A percentile compares a stretch with the other conserved stretches of the same genome.
phyloP scores from a whole-genome alignment of 2,329 filamentous ascomycete species.

The Herpotrichia juniperi region DNA sequence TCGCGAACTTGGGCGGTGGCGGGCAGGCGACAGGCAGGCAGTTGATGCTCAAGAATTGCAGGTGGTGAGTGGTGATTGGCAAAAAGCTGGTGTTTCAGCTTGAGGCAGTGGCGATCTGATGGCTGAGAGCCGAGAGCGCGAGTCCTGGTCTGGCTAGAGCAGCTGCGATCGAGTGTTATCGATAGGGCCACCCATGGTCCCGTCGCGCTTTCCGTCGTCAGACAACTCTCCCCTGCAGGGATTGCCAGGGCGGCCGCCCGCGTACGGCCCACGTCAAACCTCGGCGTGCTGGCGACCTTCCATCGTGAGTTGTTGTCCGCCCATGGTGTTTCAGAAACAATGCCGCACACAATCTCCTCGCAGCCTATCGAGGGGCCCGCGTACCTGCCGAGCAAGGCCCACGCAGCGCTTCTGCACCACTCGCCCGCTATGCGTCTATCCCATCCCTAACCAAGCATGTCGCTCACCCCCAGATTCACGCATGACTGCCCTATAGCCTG shows the following conservation, averaged over 20 bases:
- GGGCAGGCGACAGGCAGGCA: not conserved
- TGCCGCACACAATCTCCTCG: slow-evolving; percentile 18
- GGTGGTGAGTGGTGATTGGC: not conserved
- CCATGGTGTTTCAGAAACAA: slow-evolving; percentile 40
- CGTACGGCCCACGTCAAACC: slow-evolving; percentile 14
- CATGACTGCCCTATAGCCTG: slow-evolving; percentile 37
- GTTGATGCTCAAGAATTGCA: no score
- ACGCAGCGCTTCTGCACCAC: slow-evolving; percentile 28
- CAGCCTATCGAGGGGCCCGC: slow-evolving; percentile 26
- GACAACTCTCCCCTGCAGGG: not conserved
- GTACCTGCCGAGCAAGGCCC: slow-evolving; percentile 33
- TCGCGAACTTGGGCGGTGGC: slow-evolving; percentile 1
- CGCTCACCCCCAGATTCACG: slow-evolving; percentile 23
- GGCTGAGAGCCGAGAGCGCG: not conserved
- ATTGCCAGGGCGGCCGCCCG: slow-evolving; percentile 10
- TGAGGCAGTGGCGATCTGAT: slow-evolving; percentile 1
- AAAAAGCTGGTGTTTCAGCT: slow-evolving; percentile 6
- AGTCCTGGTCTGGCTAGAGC: not conserved
- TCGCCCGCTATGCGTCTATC: slow-evolving; percentile 18
- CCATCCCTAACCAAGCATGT: slow-evolving; percentile 33
- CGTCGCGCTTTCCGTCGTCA: no score
- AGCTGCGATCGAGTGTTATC: slow-evolving; percentile 6
- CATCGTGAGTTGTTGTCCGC: slow-evolving; percentile 18
- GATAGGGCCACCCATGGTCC: slow-evolving; percentile 7
- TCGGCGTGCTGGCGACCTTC: slow-evolving; percentile 4